Conservation (phyloP, 805 yeast species). For the Yamadazyma philogaea region DNA sequence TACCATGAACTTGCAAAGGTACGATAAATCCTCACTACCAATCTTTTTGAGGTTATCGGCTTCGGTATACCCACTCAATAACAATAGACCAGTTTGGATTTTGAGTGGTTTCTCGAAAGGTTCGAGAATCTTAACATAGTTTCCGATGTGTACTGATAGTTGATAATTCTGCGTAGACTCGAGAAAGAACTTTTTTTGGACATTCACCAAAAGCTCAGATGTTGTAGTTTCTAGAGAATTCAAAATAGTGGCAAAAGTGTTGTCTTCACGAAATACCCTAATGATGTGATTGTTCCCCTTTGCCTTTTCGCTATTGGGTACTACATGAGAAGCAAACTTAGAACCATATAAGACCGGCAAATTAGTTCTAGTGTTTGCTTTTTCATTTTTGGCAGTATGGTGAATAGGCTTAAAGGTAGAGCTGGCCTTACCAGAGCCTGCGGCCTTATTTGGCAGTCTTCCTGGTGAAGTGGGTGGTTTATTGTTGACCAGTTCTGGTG, state of each 20-base stretch:
- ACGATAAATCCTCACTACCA: conserved; percentile 82
- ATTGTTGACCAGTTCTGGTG: neutral
- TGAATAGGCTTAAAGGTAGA: conserved; percentile 1
- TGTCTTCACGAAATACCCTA: conserved; percentile 78
- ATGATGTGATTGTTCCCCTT: conserved; percentile 47
- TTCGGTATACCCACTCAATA: conserved; percentile 74
- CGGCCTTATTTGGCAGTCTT: neutral
- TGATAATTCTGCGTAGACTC: conserved; percentile 71
- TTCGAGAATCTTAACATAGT: conserved; percentile 67
- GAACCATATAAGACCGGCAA: conserved; percentile 37
- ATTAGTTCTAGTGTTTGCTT: neutral
- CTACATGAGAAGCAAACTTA: conserved; percentile 19
- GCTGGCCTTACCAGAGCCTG: neutral
- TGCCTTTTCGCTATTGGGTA: conserved; percentile 10
- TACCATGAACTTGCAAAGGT: conserved; percentile 74
- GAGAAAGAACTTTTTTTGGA: conserved; percentile 75
- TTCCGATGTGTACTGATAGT: conserved; percentile 72
- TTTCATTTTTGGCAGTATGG: conserved; percentile 4
- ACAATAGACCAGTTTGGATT: conserved; percentile 68
- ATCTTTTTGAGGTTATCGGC: conserved; percentile 73
- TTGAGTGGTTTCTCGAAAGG: conserved; percentile 72
- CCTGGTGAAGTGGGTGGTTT: neutral
- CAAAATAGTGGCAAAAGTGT: conserved; percentile 79
- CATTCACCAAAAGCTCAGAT: conserved; percentile 63
- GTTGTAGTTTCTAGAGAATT: conserved; percentile 78